A percentile compares a stretch with the other conserved stretches of the same genome.
Conservation (phyloP, 2,329 filamentous ascomycete species). For the Mycosphaerelloides madeirae region DNA sequence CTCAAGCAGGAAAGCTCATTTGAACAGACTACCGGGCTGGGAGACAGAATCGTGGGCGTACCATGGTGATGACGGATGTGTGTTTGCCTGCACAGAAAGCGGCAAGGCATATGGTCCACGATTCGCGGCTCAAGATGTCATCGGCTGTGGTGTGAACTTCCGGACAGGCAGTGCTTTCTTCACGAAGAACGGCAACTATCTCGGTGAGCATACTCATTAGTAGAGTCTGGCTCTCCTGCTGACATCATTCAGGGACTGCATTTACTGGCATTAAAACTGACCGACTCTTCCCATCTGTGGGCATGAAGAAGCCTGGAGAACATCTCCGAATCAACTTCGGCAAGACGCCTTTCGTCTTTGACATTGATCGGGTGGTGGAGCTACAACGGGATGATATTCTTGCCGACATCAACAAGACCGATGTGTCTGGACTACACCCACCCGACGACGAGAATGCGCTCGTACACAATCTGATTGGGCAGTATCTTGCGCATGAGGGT, state of each 20-base stretch:
- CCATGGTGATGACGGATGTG: constrained; percentile 61
- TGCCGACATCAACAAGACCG: constrained; percentile 56
- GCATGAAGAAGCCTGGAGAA: constrained; percentile 61
- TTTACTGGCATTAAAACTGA: constrained; percentile 60
- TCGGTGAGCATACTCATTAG: constrained; percentile 42
- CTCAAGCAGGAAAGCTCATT: constrained; percentile 53
- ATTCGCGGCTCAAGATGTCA: constrained; percentile 55
- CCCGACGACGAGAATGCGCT: constrained; percentile 68
- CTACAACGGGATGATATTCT: constrained; percentile 57
- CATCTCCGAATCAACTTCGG: constrained; percentile 60
- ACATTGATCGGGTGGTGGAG: constrained; percentile 82
- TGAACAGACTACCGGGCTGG: constrained; percentile 61
- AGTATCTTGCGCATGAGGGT: constrained; percentile 90
- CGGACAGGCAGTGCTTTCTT: constrained; percentile 58
- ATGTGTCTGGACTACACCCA: constrained; percentile 57
- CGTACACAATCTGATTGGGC: constrained; percentile 75
- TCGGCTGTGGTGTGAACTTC: constrained; percentile 64
- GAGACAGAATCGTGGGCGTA: constrained; percentile 63
- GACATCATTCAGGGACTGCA: constrained; percentile 54
- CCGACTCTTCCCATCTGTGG: constrained; percentile 62
- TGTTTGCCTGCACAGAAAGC: constrained; percentile 55
- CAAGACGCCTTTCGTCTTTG: constrained; percentile 74
- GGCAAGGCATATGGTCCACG: constrained; percentile 57
- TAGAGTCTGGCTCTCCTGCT: constrained; percentile 1
- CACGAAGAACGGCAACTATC: constrained; percentile 58